Conservation (phyloP, 2,329 filamentous ascomycete species). For the Ophiostoma ulmi region DNA sequence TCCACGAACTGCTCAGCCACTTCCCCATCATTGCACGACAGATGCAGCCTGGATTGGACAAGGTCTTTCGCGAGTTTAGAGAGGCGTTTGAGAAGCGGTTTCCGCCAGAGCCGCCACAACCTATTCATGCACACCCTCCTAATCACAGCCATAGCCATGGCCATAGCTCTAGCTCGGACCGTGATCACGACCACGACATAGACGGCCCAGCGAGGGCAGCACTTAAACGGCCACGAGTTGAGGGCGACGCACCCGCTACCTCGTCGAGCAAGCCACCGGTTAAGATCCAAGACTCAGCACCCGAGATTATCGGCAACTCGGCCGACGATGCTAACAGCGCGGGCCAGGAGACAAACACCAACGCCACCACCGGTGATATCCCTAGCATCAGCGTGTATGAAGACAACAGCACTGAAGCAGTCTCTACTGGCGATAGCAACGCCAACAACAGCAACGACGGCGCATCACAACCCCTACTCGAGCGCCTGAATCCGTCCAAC, state of each 20-base stretch:
- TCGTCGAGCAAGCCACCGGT: slow-evolving; percentile 31
- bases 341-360: not conserved
- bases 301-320: not conserved
- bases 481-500: slow-evolving; percentile 14
- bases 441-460: not conserved
- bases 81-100: slow-evolving; percentile 79
- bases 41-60: slow-evolving; percentile 88
- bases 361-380: not conserved
- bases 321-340: not conserved
- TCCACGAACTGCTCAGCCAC: slow-evolving; percentile 80
- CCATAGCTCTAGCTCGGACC: not conserved
- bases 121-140: not conserved
- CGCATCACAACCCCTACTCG: not conserved
- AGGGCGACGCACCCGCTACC: slow-evolving; percentile 36
- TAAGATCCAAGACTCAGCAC: slow-evolving; percentile 34
- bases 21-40: slow-evolving; percentile 95
- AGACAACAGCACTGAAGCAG: not conserved
- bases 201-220: slow-evolving; percentile 53
- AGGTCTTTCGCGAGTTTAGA: slow-evolving; percentile 83
- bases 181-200: slow-evolving; percentile 50
- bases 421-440: not conserved
- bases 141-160: not conserved
- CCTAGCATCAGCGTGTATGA: not conserved
- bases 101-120: slow-evolving; percentile 40
- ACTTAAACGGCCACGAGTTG: slow-evolving; percentile 52